Base-by-base conservation (phyloP, 805 yeast species). In the Candida rishiriensis region DNA sequence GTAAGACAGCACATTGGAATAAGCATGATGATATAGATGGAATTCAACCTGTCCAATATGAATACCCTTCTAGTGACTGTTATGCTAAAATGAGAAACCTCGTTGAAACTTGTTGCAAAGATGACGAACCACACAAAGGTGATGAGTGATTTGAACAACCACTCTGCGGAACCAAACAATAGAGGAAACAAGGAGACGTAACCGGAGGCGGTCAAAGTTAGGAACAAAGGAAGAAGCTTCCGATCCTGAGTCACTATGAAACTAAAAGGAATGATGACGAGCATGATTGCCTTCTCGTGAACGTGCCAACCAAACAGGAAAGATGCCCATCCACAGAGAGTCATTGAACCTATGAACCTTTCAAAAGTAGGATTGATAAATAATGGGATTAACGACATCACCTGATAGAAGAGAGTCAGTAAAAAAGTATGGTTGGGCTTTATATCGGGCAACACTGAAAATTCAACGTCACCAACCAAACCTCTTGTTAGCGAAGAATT, bases 251-350 rank as follows among this genome's bases (percentile, higher is more conserved):
- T 72, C 3, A 83, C 85, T 26, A 90, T 64, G 60, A 93, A 83
- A 7, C 93, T 75, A 62, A 88, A 81, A 1, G 99, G 99, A 52
- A 93, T 77, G 9, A 93, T 85, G 3, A 91, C 83, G 16, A 90
- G 63, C 72, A 93, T 74, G n/a, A 93, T 79, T 0, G 98, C 98
- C 73, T 93, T 93, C 65, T 93, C 99, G 67, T 93, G 99, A 18
- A 93, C 99, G 59, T 93, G 98, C 97, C 98, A 93, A 5, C 99
- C 99, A 65, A 93, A 93, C 39, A 93, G 66, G 59, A 87, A 93
- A 2, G 96, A 85, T 0, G 96, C 82, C 66, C 79, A 88, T 3
- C 95, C 98, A 65, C 98, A 91, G 39, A 91, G 72, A 0, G 97
- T 84, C 54, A 93, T 66, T 1, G 90, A 78, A 0, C 95, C 97